These are phyloP conservation scores for Bjerkandera adusta DNA, from an alignment of 1,284 basidiomycete genomes.

Conservation along the genomic window DNA sequence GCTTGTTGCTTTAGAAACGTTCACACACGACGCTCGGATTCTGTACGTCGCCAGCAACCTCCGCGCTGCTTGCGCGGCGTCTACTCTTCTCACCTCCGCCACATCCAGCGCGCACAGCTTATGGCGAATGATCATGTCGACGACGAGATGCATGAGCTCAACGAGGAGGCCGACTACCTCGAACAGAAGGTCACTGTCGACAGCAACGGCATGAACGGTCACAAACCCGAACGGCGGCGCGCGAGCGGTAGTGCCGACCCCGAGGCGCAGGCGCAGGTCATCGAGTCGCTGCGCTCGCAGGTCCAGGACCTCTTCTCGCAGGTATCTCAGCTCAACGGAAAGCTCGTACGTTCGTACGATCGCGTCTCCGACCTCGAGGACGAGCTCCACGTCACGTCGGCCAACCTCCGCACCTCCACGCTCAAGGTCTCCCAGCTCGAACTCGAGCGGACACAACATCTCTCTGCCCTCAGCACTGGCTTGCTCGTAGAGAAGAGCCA, in stretches of 20 bases:
- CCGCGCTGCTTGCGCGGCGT: too few relatives aligned
- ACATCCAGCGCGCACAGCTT: conserved; percentile 5
- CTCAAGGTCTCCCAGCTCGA: conserved; percentile 71
- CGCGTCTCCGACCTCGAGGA: conserved; percentile 94
- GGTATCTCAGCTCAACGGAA: conserved; percentile 86
- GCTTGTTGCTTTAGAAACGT: too few relatives aligned
- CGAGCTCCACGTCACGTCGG: conserved; percentile 69
- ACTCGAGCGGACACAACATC: conserved; percentile 72
- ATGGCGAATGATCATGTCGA: conserved; percentile 19
- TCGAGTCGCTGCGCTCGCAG: conserved; percentile 76
- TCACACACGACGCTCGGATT: too few relatives aligned
- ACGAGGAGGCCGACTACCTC: conserved; percentile 30
- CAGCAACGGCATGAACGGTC: conserved; percentile 21
- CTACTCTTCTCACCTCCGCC: too few relatives aligned
- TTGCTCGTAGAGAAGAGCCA: conserved; percentile 90
- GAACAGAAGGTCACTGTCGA: conserved; percentile 28
- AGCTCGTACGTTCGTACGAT: conserved; percentile 91
- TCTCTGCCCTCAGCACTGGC: conserved; percentile 82
- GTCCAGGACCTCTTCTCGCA: conserved; percentile 87
- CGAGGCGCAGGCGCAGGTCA: conserved; percentile 75
- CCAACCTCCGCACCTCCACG: conserved; percentile 54
- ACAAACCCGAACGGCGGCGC: conserved; percentile 16
- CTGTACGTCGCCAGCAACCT: too few relatives aligned
- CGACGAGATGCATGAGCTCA: conserved; percentile 32
- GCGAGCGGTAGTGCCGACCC: conserved; percentile 23